Evolutionary conservation across 2,329 filamentous ascomycete species (phyloP).

Genomic region (Monosporascus sp.): DNA sequence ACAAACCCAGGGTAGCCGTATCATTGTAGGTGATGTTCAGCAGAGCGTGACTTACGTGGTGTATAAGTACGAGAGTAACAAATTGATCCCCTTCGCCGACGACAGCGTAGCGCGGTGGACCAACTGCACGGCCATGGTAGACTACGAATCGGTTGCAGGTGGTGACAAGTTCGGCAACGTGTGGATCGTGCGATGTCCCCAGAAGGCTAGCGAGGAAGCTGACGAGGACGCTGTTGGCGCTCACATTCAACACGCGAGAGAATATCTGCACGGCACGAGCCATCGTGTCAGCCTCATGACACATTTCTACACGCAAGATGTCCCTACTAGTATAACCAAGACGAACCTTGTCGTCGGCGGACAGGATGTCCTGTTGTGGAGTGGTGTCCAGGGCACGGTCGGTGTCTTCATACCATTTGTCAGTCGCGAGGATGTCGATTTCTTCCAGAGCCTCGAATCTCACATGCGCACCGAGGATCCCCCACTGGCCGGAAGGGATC

Average conservation of each 20-base stretch:
- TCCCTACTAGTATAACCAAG: conserved; percentile 86
- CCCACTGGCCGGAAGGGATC: conserved; percentile 85
- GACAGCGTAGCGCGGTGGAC: conserved; percentile 89
- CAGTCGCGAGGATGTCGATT: conserved; percentile 89
- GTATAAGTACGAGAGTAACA: conserved; percentile 89
- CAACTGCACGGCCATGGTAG: conserved; percentile 85
- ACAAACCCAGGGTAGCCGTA: conserved; percentile 84
- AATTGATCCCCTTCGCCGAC: conserved; percentile 87
- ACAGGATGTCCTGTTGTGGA: conserved; percentile 87
- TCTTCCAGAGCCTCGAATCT: conserved; percentile 91
- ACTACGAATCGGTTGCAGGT: conserved; percentile 92
- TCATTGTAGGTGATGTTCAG: conserved; percentile 87
- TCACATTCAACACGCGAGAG: conserved; percentile 83
- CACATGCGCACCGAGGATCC: conserved; percentile 82
- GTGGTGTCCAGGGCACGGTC: conserved; percentile 88
- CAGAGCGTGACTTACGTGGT: conserved; percentile 89
- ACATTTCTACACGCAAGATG: conserved; percentile 87
- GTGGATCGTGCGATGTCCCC: conserved; percentile 83
- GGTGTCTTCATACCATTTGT: conserved; percentile 91
- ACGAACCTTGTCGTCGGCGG: conserved; percentile 86
- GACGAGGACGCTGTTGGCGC: conserved; percentile 89
- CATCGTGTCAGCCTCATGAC: conserved; percentile 80
- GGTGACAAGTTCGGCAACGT: conserved; percentile 98
- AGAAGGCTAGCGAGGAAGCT: conserved; percentile 79
- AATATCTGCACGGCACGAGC: conserved; percentile 84